Evolutionary conservation across 495 filamentous ascomycete species (phyloP).

Genomic region (Aspergillus baeticus): DNA sequence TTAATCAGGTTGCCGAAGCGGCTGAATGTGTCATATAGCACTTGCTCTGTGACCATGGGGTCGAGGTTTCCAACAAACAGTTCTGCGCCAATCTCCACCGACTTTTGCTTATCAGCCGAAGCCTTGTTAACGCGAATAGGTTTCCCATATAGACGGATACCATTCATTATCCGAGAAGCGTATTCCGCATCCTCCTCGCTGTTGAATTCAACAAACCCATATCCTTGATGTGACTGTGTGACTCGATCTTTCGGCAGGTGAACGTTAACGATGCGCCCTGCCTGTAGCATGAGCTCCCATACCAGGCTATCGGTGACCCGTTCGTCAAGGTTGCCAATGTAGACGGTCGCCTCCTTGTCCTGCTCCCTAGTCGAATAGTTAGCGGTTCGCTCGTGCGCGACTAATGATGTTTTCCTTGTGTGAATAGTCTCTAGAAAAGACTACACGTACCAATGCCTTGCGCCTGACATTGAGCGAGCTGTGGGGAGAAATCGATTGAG

Average conservation of each 20-base stretch:
- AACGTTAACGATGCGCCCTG: slow-evolving; percentile 93
- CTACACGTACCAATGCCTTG: slow-evolving; percentile 71
- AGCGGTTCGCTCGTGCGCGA: no score
- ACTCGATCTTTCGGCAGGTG: slow-evolving; percentile 98
- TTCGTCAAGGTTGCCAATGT: slow-evolving; percentile 98
- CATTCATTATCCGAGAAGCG: slow-evolving; percentile 94
- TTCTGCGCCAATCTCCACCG: slow-evolving; percentile 93
- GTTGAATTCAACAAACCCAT: slow-evolving; percentile 98
- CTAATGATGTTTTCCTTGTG: no score
- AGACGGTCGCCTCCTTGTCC: slow-evolving; percentile 97
- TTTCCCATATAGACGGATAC: slow-evolving; percentile 89
- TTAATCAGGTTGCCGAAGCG: slow-evolving; percentile 85
- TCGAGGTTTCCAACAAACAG: slow-evolving; percentile 97
- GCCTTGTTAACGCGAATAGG: slow-evolving; percentile 97
- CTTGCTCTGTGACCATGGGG: slow-evolving; percentile 91
- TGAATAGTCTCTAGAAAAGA: no score
- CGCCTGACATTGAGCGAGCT: slow-evolving; percentile 59
- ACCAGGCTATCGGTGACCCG: slow-evolving; percentile 86
- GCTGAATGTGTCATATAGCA: slow-evolving; percentile 94
- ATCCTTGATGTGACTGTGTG: slow-evolving; percentile 93
- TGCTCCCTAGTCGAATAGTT: slow-evolving; percentile 69
- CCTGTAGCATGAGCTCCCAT: slow-evolving; percentile 97
- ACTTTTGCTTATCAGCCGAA: slow-evolving; percentile 94
- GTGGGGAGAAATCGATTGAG: slow-evolving; percentile 5
- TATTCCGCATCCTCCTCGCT: slow-evolving; percentile 97